phyloP scores from a whole-genome alignment of 208 protist genomes.

The Crithidia thermophila region DNA sequence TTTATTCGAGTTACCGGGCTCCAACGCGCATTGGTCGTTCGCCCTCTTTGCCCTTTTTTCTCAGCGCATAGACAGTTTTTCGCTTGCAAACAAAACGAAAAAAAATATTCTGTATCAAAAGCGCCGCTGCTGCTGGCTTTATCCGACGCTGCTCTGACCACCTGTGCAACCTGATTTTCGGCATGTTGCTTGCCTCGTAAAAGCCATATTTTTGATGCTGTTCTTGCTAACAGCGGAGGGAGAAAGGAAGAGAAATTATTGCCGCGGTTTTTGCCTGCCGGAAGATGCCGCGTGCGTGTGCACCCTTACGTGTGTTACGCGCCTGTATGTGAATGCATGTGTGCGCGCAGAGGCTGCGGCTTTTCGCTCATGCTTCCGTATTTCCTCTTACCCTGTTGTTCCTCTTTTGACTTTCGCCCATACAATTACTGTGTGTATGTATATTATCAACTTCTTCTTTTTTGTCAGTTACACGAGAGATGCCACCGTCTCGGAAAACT shows the following conservation, averaged over 20 bases:
- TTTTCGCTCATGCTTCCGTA: background rate
- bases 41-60: background rate
- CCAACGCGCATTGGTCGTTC: background rate
- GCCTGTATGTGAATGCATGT: background rate
- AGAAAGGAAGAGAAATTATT: background rate
- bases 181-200: no score
- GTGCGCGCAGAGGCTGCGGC: background rate
- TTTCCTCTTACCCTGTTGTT: slow-evolving; percentile 14
- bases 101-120: no score
- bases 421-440: background rate
- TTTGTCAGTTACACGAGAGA: background rate
- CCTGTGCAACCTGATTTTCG: no score
- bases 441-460: background rate
- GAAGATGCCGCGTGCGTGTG: no score
- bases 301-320: no score
- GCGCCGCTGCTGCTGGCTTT: no score
- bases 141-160: no score
- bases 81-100: no score
- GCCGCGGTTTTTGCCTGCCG: no score
- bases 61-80: no score
- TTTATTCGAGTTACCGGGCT: background rate
- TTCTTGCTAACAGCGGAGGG: no score
- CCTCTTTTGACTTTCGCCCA: background rate
- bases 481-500: slow-evolving; percentile 25
- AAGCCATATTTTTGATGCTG: no score